Base-by-base conservation (phyloP, 495 filamentous ascomycete genomes). In the Pseudotulostoma volvatum region DNA sequence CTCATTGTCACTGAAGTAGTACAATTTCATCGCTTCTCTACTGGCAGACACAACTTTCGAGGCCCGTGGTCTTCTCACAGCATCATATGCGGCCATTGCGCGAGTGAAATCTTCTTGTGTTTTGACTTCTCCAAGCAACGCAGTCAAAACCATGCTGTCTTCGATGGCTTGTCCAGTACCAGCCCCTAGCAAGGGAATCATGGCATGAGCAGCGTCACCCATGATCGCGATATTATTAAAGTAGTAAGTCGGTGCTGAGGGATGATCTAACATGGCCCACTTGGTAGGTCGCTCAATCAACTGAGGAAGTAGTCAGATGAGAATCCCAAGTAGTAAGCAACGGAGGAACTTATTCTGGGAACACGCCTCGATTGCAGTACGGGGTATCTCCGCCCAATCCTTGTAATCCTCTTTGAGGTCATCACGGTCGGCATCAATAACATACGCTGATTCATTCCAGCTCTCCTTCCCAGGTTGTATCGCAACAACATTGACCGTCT, bases 191-290 rank as follows among this genome's bases (percentile, higher is more conserved):
- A 54, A 54, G 4, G 66, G 66, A 0, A 64, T 60, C 16, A 70
- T 62, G 0, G 64, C 63, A 49, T 69, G 64, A 2, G 64, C 64
- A 2, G 64, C 64, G 50, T 68, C 62, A 14, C 64, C 64, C 3
- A 66, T 58, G 17, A 76, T 38, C 14, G 57, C 58, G 2, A 72
- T 46, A 4, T 54, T 47, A 4, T 58, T 62, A 8, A 49, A 46
- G 36, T 45, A 32, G 41, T 67, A 76, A 2, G 46, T 42, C 0
- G 52, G 45, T 4, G 59, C 51, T 1, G 51, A 50, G 1, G 70
- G 70, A 18, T 64, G 35, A 47, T 76, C 73, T 38, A 73, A 77
- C 18, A 77, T 60, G 0, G 57, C 71, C 70, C 70, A 75, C 49
- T 69, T 59, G 65, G 58, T 30, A 66, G 49, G 9, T 0, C 58